A percentile compares a stretch with the other conserved stretches of the same genome.
Evolutionary conservation across 352 stramenopile genomes (phyloP).

Genomic region (Pythium phragmiticola): DNA sequence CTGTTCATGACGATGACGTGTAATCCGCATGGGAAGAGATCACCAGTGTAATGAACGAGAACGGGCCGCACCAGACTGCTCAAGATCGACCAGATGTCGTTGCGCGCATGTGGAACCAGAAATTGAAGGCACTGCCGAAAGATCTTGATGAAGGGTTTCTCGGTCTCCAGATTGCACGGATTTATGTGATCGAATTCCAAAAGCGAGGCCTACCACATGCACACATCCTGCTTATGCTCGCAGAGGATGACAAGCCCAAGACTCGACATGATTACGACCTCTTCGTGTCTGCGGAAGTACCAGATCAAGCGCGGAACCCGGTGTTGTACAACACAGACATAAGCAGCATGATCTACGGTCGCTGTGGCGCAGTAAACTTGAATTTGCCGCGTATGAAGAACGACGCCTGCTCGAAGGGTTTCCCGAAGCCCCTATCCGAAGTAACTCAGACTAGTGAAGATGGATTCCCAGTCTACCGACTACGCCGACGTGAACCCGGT

Average conservation of each 20-base stretch:
- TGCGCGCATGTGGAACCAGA: conserved; percentile 26
- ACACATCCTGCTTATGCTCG: conserved; percentile 38
- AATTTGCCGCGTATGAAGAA: conserved; percentile 9
- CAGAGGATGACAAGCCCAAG: conserved; percentile 21
- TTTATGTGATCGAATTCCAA: conserved; percentile 42
- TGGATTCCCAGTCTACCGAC: conserved; percentile 4
- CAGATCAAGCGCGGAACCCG: not conserved
- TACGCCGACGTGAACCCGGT: not conserved
- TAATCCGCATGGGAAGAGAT: conserved; percentile 51
- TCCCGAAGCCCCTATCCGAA: not conserved
- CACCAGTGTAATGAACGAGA: not conserved
- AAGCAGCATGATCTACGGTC: conserved; percentile 12
- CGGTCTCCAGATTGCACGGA: conserved; percentile 22
- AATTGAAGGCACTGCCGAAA: conserved; percentile 17
- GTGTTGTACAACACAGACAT: not conserved
- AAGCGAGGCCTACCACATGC: conserved; percentile 41
- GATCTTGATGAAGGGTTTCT: conserved; percentile 25
- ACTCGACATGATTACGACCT: conserved; percentile 5
- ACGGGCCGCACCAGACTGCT: conserved; percentile 2
- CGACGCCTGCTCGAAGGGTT: conserved; percentile 10
- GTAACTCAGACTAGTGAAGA: not conserved
- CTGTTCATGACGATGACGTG: conserved; percentile 57
- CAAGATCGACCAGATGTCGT: conserved; percentile 23
- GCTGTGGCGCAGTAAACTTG: not conserved
- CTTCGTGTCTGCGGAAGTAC: conserved; percentile 15